Evolutionary conservation across 2,329 filamentous ascomycete genomes (phyloP), one percentile per base, ranked within the genome.

Genomic region (Boeremia lycopersici): DNA sequence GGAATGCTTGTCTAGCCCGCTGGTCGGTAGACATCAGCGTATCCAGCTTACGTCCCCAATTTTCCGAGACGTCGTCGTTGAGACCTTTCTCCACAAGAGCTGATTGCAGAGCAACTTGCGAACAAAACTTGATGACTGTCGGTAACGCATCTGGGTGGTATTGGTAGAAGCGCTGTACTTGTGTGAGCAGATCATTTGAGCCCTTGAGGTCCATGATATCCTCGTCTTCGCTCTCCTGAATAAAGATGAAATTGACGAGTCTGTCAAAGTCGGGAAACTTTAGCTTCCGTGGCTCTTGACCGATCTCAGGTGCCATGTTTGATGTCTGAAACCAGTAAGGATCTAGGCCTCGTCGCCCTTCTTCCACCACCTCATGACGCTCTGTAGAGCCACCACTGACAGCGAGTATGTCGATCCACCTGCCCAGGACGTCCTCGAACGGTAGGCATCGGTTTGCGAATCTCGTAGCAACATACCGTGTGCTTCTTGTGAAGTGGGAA

Each of bases 401-500:
- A 7, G 93, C 93, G 44, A 97, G 81, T 13, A 98, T 84, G 71
- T 97, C 86, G 41, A 97, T 89, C 90, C 91, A 97, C 43, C 95
- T 85, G 25, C 86, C 95, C 33, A 88, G 81, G 9, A 91, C 82
- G 67, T 96, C 91, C 17, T 82, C 82, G 64, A 91, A 97, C 0
- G 89, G 85, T 5, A 99, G 79, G 67, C 91, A 96, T 45, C 90
- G 84, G 70, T 98, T 98, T 10, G 91, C 91, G 81, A 93, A 97
- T 53, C 95, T 90, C 7, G 95, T 87, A 23, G 88, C 88, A 17
- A 91, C 88, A 75, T 93, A 95, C 7, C 90, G 86, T 30, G 89
- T 89, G 65, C 89, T 93, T 58, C 72, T 67, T 25, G 63, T 63
- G 39, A 72, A 65, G 23, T 64, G 62, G 89, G 83, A 31, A 57